A percentile compares a stretch with the other conserved stretches of the same genome.
Evolutionary conservation across 164 flowering plant genomes (phyloP).

Genomic region (Buxus sempervirens): DNA sequence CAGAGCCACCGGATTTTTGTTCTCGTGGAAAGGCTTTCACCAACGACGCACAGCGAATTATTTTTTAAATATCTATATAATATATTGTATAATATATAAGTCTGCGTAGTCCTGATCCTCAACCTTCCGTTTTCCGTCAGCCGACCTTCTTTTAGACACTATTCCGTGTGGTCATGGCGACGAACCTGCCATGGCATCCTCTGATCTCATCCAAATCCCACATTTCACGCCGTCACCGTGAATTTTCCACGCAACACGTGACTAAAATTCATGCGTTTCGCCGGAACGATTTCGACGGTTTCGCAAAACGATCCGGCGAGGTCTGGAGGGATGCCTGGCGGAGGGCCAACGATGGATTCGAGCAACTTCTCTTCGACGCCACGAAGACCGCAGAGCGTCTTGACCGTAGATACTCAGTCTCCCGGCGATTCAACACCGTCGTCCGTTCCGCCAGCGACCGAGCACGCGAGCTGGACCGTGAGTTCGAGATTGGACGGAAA

Average conservation of each 20-base stretch:
- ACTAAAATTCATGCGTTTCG: constrained; percentile 42
- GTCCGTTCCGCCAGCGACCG: constrained; percentile 47
- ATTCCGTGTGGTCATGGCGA: constrained; percentile 26
- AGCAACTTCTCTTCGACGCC: constrained; percentile 66
- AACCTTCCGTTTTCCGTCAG: neutral
- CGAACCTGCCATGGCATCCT: constrained; percentile 48
- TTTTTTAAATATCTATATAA: no score
- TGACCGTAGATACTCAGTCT: constrained; percentile 64
- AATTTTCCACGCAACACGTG: constrained; percentile 18
- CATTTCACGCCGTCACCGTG: neutral
- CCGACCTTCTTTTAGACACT: neutral
- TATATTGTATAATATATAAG: no score
- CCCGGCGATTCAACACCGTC: constrained; percentile 40
- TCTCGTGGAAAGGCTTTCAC: no score
- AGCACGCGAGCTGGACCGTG: constrained; percentile 70
- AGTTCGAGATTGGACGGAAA: constrained; percentile 48
- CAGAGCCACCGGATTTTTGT: no score
- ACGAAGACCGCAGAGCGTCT: constrained; percentile 77
- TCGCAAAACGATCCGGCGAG: constrained; percentile 63
- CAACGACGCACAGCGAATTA: no score
- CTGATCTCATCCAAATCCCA: constrained; percentile 20
- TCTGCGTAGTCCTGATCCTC: neutral
- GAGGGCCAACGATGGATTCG: constrained; percentile 80
- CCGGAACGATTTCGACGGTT: constrained; percentile 67
- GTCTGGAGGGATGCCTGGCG: constrained; percentile 67